Conservation (phyloP, 345 rosid species). For the Brassica cretica region DNA sequence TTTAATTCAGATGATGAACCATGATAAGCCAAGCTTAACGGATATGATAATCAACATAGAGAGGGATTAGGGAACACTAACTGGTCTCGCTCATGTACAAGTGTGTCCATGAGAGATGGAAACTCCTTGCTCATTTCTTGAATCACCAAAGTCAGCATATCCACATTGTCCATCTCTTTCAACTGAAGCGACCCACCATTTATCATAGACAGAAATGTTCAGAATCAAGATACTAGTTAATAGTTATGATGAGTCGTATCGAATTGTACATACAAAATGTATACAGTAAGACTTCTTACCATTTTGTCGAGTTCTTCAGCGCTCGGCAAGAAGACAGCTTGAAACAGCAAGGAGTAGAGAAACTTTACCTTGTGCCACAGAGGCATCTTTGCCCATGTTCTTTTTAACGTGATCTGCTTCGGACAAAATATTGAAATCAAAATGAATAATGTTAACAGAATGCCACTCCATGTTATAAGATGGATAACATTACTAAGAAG, state of each 20-base stretch:
- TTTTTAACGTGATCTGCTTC: constrained; percentile 71
- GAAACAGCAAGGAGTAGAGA: constrained; percentile 71
- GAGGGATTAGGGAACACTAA: constrained; percentile 47
- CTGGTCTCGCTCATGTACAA: constrained; percentile 97
- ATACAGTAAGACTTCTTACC: constrained; percentile 49
- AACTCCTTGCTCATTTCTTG: constrained; percentile 98
- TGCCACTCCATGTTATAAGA: not conserved
- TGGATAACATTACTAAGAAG: not conserved
- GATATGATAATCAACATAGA: constrained; percentile 2
- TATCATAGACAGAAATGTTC: not conserved
- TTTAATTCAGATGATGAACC: not conserved
- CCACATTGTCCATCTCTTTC: constrained; percentile 90
- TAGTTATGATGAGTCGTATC: constrained; percentile 1
- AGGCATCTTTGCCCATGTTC: constrained; percentile 95
- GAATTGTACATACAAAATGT: not conserved
- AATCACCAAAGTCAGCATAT: constrained; percentile 93
- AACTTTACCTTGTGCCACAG: constrained; percentile 90
- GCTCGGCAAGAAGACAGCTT: constrained; percentile 86
- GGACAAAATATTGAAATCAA: constrained; percentile 18
- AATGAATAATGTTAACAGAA: not conserved
- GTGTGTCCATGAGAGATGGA: constrained; percentile 93
- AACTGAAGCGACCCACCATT: constrained; percentile 48
- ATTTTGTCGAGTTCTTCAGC: constrained; percentile 82
- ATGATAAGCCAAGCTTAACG: not conserved
- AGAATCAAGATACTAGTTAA: not conserved